Conservation (phyloP, 2,329 filamentous ascomycete species). For the Cladosporium oxysporum region DNA sequence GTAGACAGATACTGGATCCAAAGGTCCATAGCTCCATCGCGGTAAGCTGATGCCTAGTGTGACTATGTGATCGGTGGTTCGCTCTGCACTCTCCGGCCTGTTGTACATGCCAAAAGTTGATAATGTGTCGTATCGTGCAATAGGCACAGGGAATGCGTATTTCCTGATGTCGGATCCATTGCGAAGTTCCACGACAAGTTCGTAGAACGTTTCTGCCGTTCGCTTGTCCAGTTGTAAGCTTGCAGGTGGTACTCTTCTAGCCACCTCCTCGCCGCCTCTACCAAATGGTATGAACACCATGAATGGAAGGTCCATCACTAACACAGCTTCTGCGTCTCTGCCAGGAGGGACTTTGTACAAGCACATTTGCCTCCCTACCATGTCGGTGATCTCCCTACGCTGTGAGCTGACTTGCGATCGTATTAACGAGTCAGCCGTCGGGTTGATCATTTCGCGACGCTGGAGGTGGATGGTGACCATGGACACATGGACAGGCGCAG, state of each 20-base stretch:
- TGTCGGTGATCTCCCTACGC: slow-evolving; percentile 84
- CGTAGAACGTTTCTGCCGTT: slow-evolving; percentile 96
- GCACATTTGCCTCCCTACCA: slow-evolving; percentile 94
- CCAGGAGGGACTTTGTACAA: slow-evolving; percentile 84
- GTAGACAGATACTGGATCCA: slow-evolving; percentile 93
- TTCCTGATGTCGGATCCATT: slow-evolving; percentile 77
- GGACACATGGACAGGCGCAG: slow-evolving; percentile 86
- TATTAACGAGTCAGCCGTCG: slow-evolving; percentile 88
- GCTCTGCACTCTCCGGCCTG: slow-evolving; percentile 83
- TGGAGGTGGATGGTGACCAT: slow-evolving; percentile 93
- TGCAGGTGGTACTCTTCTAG: slow-evolving; percentile 85
- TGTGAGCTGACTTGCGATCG: slow-evolving; percentile 84
- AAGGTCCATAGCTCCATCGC: slow-evolving; percentile 92
- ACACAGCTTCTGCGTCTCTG: slow-evolving; percentile 81
- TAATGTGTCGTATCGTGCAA: slow-evolving; percentile 91
- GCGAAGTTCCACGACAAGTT: slow-evolving; percentile 92
- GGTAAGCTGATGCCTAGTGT: slow-evolving; percentile 90
- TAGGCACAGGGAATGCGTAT: slow-evolving; percentile 85
- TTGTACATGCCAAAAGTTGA: slow-evolving; percentile 99
- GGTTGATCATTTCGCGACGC: slow-evolving; percentile 93
- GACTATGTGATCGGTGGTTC: slow-evolving; percentile 85
- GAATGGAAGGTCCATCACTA: slow-evolving; percentile 96
- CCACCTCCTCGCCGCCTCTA: slow-evolving; percentile 84
- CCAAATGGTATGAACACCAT: slow-evolving; percentile 97
- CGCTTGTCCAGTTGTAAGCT: slow-evolving; percentile 87